These are phyloP conservation scores for Tetrapisispora pingtungensis DNA, from an alignment of 805 yeast species.

Conservation along the genomic window DNA sequence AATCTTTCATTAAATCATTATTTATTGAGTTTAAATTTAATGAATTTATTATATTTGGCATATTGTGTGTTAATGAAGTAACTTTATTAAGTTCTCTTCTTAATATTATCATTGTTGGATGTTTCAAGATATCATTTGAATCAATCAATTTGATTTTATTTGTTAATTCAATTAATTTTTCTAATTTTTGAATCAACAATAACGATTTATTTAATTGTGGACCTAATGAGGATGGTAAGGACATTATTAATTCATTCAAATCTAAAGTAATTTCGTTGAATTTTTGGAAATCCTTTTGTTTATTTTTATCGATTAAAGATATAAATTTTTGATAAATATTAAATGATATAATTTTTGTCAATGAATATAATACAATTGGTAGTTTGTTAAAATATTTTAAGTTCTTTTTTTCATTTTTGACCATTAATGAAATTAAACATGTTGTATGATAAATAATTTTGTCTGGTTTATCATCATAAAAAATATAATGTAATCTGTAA, in stretches of 20 bases:
- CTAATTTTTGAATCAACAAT: constrained; percentile 12
- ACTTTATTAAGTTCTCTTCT: constrained; percentile 18
- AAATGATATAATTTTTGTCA: constrained; percentile 18
- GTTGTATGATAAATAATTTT: constrained; percentile 13
- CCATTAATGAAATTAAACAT: constrained; percentile 13
- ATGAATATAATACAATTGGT: constrained; percentile 15
- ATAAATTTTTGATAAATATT: constrained; percentile 20
- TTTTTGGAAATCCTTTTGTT: not conserved
- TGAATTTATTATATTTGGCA: constrained; percentile 8
- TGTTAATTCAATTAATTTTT: constrained; percentile 17
- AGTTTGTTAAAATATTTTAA: constrained; percentile 14
- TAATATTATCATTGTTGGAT: constrained; percentile 22
- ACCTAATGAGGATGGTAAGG: constrained; percentile 10
- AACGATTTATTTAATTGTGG: constrained; percentile 8
- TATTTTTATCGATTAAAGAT: constrained; percentile 4
- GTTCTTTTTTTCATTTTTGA: constrained; percentile 11
- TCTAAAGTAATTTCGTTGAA: constrained; percentile 6
- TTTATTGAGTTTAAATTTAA: not conserved
- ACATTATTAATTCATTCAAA: constrained; percentile 13
- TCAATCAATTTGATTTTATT: constrained; percentile 16
- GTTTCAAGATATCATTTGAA: constrained; percentile 10
- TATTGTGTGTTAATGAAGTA: constrained; percentile 4
- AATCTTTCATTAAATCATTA: not conserved
- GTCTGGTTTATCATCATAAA: constrained; percentile 10
- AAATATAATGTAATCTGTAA: constrained; percentile 16